Conservation (phyloP, 2,329 filamentous ascomycete species). For the Scedosporium aurantiacum region DNA sequence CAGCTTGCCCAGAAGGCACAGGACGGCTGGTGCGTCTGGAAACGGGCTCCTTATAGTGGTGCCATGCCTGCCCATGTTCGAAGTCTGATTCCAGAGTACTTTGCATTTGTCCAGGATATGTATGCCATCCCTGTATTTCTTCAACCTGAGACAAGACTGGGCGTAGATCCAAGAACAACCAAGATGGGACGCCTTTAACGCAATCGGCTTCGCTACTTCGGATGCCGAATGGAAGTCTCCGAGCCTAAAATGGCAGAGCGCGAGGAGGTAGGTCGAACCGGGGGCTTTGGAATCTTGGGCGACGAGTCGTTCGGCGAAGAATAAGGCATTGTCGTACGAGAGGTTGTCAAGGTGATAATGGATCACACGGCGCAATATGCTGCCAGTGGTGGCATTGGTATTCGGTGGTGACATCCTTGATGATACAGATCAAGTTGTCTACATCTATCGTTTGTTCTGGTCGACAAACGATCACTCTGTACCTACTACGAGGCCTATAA, state of each 20-base stretch:
- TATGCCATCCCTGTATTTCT: slow-evolving; percentile 70
- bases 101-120: slow-evolving; percentile 73
- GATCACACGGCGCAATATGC: slow-evolving; percentile 47
- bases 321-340: slow-evolving; percentile 79
- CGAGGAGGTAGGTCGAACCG: slow-evolving; percentile 73
- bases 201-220: slow-evolving; percentile 64
- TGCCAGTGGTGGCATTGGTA: slow-evolving; percentile 35
- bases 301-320: slow-evolving; percentile 77
- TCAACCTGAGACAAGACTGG: slow-evolving; percentile 72
- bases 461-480: background rate
- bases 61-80: slow-evolving; percentile 72
- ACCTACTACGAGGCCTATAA: no score
- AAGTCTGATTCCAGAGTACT: slow-evolving; percentile 63
- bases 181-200: slow-evolving; percentile 61
- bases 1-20: slow-evolving; percentile 76
- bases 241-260: slow-evolving; percentile 73
- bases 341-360: slow-evolving; percentile 79
- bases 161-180: slow-evolving; percentile 89
- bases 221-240: slow-evolving; percentile 78
- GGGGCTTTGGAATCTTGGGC: slow-evolving; percentile 72
- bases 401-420: slow-evolving; percentile 24
- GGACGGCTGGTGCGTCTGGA: slow-evolving; percentile 76
- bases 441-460: slow-evolving; percentile 4
- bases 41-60: slow-evolving; percentile 61
- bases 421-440: background rate